Conservation (phyloP, 441 rosid genomes). For the Jatropha podagrica region DNA sequence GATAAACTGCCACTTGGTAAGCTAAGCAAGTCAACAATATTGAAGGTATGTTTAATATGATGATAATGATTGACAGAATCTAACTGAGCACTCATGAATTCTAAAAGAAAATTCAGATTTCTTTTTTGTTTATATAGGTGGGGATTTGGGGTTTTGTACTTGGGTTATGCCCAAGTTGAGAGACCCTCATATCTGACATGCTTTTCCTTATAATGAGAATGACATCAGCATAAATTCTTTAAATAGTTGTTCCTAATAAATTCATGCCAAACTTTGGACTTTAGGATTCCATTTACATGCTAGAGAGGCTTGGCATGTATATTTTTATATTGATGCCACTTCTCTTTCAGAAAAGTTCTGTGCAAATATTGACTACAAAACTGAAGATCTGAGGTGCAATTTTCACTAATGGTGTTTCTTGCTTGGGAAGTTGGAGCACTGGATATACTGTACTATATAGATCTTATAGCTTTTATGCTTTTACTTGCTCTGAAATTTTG, state of each 20-base stretch:
- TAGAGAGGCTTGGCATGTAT: not conserved
- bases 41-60: conserved; percentile 44
- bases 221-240: not conserved
- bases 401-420: conserved; percentile 5
- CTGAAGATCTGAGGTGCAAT: not conserved
- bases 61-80: not conserved
- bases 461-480: not conserved
- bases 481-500: not conserved
- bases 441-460: not conserved
- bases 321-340: not conserved
- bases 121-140: too few relatives aligned
- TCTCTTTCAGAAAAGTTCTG: not conserved
- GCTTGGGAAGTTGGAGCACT: not conserved
- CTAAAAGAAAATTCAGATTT: too few relatives aligned
- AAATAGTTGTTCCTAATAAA: not conserved
- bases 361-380: not conserved
- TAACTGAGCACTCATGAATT: not conserved
- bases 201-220: not conserved
- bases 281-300: not conserved
- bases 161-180: not conserved
- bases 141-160: too few relatives aligned
- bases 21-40: conserved; percentile 79
- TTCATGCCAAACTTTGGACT: conserved; percentile 1
- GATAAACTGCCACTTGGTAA: conserved; percentile 94
- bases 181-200: not conserved